Evolutionary conservation across 177 flowering plant genomes (phyloP), one percentile per base, ranked within the genome.

Genomic region (Tripterygium wilfordii): DNA sequence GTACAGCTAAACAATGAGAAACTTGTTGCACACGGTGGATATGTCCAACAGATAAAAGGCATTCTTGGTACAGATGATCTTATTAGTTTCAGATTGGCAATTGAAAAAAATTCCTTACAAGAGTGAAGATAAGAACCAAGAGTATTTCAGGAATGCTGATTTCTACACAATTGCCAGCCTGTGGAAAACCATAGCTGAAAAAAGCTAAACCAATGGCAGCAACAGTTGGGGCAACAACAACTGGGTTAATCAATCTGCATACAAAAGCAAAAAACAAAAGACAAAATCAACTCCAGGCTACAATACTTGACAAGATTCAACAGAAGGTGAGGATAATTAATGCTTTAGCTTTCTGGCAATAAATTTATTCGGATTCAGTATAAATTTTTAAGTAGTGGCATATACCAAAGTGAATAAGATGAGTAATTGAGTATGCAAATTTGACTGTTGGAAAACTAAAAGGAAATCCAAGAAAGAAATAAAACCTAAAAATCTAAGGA

Each of bases 191-290:
- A 62, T 73, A 91, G 79, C 83, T 83, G 50, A 88, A 81, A 71
- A 85, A 91, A 40, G 98, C 85, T 67, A 91, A 78, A 61, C 98
- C 96, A 18, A 88, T 74, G 24, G 92, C 98, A 70, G 92, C 92
- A 64, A 88, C 72, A 26, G 96, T 88, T 42, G 98, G 95, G 24
- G 89, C 95, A 49, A 91, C 90, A 41, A 85, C 92, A 54, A 91
- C 73, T 6, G 98, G 96, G 60, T 87, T 88, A 58, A 91, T 81
- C 54, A 83, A 69, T 71, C 98, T 91, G 82, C 63, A 68, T 15
- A 26, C 15, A 29, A 35, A 9, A 51, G 4, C 2, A 51, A 3
- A 28, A 8, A 53, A 22, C 4, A 35, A 15, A 5, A 12, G 23
- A 35, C 7, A 30, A 30, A 6, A 30, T 6, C 12, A 7, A 30